Evolutionary conservation across 108 stramenopile genomes (phyloP).

Genomic region (Pseudonitzschia multiseries): DNA sequence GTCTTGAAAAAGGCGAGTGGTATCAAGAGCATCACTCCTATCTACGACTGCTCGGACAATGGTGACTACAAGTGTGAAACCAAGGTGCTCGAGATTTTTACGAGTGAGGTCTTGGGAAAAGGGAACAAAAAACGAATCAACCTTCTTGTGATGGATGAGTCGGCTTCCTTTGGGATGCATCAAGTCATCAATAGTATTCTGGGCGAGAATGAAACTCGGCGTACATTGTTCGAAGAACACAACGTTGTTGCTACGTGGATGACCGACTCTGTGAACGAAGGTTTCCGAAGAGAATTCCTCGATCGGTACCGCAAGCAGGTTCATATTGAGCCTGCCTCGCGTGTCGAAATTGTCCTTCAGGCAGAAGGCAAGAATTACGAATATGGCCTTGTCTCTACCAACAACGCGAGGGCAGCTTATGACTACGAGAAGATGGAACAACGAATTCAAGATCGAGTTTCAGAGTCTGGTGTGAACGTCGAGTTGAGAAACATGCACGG

Average conservation of each 20-base stretch:
- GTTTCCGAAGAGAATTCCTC: constrained; percentile 26
- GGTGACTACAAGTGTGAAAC: constrained; percentile 30
- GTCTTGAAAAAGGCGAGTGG: constrained; percentile 14
- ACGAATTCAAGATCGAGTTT: constrained; percentile 18
- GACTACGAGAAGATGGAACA: constrained; percentile 18
- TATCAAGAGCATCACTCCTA: constrained; percentile 20
- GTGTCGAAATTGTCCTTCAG: constrained; percentile 24
- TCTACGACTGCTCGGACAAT: constrained; percentile 19
- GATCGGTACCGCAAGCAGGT: constrained; percentile 28
- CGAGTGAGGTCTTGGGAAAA: constrained; percentile 2
- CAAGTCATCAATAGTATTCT: constrained; percentile 40
- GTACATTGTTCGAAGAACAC: neutral
- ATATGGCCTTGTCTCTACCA: constrained; percentile 18
- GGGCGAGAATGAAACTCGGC: neutral
- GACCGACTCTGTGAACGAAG: constrained; percentile 5
- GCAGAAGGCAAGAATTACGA: constrained; percentile 22
- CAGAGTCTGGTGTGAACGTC: neutral
- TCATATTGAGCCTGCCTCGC: constrained; percentile 23
- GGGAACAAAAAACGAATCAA: constrained; percentile 18
- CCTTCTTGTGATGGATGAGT: constrained; percentile 38
- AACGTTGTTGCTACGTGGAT: constrained; percentile 17
- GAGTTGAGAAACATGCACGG: constrained; percentile 22
- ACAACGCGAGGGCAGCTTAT: constrained; percentile 4
- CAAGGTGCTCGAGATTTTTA: constrained; percentile 1
- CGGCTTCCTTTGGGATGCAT: constrained; percentile 26